Conservation (phyloP, 1,139 yeast genomes). For the Geotrichum candidum region DNA sequence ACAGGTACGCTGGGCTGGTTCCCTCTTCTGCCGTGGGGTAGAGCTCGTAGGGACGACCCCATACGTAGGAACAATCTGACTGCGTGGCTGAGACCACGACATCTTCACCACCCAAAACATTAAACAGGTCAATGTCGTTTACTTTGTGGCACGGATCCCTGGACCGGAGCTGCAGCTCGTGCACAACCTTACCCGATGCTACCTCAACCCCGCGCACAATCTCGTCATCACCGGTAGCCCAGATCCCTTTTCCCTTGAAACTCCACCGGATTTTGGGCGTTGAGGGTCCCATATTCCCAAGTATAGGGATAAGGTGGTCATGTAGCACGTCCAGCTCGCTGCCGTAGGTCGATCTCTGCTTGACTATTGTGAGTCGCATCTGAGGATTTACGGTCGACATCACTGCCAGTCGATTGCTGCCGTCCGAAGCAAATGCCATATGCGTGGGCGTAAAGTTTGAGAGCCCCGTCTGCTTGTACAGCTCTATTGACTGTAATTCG, state of each 20-base stretch:
- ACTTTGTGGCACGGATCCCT: slow-evolving; percentile 9
- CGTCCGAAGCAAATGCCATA: slow-evolving; percentile 8
- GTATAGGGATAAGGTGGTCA: slow-evolving; percentile 15
- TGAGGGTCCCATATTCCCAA: not conserved
- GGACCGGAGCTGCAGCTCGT: slow-evolving; percentile 15
- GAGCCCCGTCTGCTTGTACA: slow-evolving; percentile 9
- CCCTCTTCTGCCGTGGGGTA: not conserved
- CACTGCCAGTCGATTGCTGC: slow-evolving; percentile 6
- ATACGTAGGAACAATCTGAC: not conserved
- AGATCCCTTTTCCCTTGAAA: slow-evolving; percentile 41
- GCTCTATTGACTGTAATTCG: slow-evolving; percentile 6
- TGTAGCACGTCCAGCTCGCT: slow-evolving; percentile 4
- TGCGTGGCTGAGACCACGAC: not conserved
- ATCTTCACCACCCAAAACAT: slow-evolving; percentile 1
- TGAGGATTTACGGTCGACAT: slow-evolving; percentile 16
- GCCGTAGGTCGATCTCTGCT: not conserved
- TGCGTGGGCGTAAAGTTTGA: slow-evolving; percentile 16
- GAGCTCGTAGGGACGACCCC: not conserved
- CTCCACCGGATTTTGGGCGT: slow-evolving; percentile 15
- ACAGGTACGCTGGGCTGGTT: not conserved
- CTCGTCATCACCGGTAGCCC: slow-evolving; percentile 72
- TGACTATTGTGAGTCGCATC: slow-evolving; percentile 12
- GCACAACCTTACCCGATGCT: slow-evolving; percentile 23
- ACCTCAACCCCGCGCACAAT: slow-evolving; percentile 42
- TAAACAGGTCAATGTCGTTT: slow-evolving; percentile 5